Evolutionary conservation across 495 filamentous ascomycete genomes (phyloP).

Genomic region (Trichoderma reesei): DNA sequence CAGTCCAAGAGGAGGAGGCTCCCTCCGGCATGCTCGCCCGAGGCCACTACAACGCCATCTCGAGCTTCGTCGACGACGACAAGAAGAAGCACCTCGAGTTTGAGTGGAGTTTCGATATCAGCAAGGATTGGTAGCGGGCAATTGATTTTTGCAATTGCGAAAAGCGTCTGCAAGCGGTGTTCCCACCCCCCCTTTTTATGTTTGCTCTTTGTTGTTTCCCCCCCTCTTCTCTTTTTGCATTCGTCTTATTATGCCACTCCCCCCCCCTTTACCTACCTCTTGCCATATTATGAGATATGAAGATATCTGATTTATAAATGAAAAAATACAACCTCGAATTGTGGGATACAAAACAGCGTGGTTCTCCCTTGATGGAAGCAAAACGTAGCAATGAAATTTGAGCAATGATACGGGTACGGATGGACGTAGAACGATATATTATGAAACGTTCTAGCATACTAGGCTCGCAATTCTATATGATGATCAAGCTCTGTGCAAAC

Average conservation of each 20-base stretch:
- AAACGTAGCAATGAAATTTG: not conserved
- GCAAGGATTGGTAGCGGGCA: slow-evolving; percentile 71
- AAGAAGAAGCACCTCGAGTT: slow-evolving; percentile 75
- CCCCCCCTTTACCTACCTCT: slow-evolving; percentile 8
- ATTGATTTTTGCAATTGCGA: not conserved
- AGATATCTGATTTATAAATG: slow-evolving; percentile 7
- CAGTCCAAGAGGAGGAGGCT: slow-evolving; percentile 83
- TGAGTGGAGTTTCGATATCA: slow-evolving; percentile 89
- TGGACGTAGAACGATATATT: too few relatives aligned
- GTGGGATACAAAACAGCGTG: not conserved
- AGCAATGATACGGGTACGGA: not conserved
- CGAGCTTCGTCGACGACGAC: slow-evolving; percentile 89
- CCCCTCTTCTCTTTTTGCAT: not conserved
- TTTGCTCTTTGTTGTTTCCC: not conserved
- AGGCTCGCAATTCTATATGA: not conserved
- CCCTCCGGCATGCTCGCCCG: slow-evolving; percentile 81
- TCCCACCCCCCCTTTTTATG: not conserved
- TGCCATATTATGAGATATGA: slow-evolving; percentile 10
- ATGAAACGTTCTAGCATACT: not conserved
- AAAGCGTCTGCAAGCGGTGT: not conserved
- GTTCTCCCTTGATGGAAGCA: not conserved
- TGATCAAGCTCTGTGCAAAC: not conserved
- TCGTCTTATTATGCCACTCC: not conserved
- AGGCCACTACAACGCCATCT: slow-evolving; percentile 75
- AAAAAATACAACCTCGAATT: slow-evolving; percentile 8